Percentiles rank a stretch among this genome's conserved stretches.
Conservation (phyloP, 768 basidiomycete species). For the Ephemerocybe angulata region DNA sequence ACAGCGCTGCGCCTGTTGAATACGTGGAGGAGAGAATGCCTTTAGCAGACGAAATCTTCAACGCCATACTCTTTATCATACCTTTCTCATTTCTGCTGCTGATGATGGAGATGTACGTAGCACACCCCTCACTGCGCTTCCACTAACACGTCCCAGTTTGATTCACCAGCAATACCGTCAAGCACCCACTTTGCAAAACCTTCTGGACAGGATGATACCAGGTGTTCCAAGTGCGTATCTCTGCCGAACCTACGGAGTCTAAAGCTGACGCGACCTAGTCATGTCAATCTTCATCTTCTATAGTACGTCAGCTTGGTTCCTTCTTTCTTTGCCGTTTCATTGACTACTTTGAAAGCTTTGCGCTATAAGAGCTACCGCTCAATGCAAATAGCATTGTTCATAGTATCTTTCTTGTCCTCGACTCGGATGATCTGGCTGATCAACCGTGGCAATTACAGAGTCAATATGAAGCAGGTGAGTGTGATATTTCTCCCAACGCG, state of each 20-base stretch:
- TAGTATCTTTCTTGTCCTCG: conserved; percentile 54
- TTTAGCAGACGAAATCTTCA: conserved; percentile 67
- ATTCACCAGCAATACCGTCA: conserved; percentile 77
- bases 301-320: conserved; percentile 46
- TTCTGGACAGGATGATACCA: conserved; percentile 56
- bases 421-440: conserved; percentile 68
- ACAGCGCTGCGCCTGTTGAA: conserved; percentile 26
- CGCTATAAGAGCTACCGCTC: conserved; percentile 56
- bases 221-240: conserved; percentile 69
- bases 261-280: conserved; percentile 38
- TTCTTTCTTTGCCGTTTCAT: neutral
- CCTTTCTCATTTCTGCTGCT: conserved; percentile 73
- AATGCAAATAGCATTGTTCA: conserved; percentile 57
- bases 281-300: conserved; percentile 74
- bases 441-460: conserved; percentile 64
- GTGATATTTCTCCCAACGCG: neutral
- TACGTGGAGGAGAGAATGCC: conserved; percentile 33
- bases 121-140: conserved; percentile 1
- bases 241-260: neutral
- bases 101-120: conserved; percentile 80
- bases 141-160: conserved; percentile 41
- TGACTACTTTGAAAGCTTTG: conserved; percentile 39
- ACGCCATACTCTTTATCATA: conserved; percentile 59
- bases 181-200: conserved; percentile 42
- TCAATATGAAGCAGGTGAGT: conserved; percentile 70